These are phyloP conservation scores for Zalaria sp. DNA, from an alignment of 2,329 filamentous ascomycete genomes.

Conservation along the genomic window DNA sequence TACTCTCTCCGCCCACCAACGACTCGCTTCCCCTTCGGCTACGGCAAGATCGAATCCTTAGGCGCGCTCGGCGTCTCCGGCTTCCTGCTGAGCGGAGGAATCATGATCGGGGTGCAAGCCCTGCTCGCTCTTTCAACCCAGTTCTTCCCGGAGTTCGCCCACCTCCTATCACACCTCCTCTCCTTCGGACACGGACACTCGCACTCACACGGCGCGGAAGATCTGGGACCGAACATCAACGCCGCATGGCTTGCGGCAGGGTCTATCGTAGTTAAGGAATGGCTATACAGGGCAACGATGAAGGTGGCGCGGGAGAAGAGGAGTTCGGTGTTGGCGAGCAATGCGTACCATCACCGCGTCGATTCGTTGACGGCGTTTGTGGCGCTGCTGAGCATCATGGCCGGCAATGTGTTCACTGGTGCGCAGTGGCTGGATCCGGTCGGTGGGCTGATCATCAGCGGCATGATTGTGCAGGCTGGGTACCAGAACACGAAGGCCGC, in stretches of 20 bases:
- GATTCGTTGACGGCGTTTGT: conserved; percentile 93
- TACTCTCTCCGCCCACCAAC: conserved; percentile 82
- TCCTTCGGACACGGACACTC: conserved; percentile 42
- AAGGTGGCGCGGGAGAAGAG: conserved; percentile 90
- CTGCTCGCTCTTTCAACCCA: conserved; percentile 42
- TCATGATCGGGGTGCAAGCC: conserved; percentile 71
- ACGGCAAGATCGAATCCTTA: conserved; percentile 94
- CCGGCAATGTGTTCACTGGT: conserved; percentile 72
- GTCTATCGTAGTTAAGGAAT: conserved; percentile 88
- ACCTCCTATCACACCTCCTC: conserved; percentile 26
- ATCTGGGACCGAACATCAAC: conserved; percentile 68
- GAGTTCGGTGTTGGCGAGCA: conserved; percentile 88
- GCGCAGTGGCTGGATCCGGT: conserved; percentile 91
- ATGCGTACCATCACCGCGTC: conserved; percentile 90
- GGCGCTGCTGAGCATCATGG: conserved; percentile 75
- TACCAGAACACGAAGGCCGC: conserved; percentile 72
- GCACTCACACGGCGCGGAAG: conserved; percentile 41
- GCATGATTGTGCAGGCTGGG: conserved; percentile 86
- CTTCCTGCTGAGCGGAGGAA: conserved; percentile 73
- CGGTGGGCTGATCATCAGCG: conserved; percentile 79
- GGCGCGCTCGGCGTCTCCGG: conserved; percentile 87
- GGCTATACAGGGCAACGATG: conserved; percentile 95
- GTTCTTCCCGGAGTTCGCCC: conserved; percentile 32
- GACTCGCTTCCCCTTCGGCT: conserved; percentile 73
- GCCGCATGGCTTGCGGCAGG: conserved; percentile 88